Evolutionary conservation across 176 grass and related monocot species (phyloP).

Genomic region (Otatea glauca): DNA sequence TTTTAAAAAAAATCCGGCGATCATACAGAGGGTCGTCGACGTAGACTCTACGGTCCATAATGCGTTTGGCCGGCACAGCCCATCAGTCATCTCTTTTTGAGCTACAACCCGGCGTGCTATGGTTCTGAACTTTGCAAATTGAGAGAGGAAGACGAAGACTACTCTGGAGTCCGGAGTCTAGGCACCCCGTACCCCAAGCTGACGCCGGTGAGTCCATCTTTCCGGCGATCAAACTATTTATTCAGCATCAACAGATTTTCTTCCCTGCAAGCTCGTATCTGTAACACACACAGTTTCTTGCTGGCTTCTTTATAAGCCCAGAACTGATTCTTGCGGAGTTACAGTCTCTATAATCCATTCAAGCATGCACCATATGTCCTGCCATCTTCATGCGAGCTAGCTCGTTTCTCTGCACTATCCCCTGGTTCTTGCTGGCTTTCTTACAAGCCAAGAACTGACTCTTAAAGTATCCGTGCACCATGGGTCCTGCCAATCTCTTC

Average conservation of each 20-base stretch:
- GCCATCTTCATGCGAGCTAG: no score
- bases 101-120: neutral
- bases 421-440: no score
- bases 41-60: neutral
- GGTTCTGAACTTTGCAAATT: neutral
- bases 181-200: no score
- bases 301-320: neutral
- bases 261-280: neutral
- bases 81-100: neutral
- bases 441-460: neutral
- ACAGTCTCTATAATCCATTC: no score
- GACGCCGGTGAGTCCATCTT: slow-evolving; percentile 1
- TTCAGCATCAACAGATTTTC: neutral
- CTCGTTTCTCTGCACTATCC: no score
- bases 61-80: neutral
- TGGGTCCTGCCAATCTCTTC: slow-evolving; percentile 17
- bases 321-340: neutral
- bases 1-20: no score
- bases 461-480: neutral
- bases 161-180: neutral
- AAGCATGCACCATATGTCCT: no score
- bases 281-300: neutral
- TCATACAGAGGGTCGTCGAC: no score
- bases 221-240: neutral
- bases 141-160: slow-evolving; percentile 3